Evolutionary conservation across 176 grass and related monocot genomes (phyloP).

Genomic region (Eragrostis curvula): DNA sequence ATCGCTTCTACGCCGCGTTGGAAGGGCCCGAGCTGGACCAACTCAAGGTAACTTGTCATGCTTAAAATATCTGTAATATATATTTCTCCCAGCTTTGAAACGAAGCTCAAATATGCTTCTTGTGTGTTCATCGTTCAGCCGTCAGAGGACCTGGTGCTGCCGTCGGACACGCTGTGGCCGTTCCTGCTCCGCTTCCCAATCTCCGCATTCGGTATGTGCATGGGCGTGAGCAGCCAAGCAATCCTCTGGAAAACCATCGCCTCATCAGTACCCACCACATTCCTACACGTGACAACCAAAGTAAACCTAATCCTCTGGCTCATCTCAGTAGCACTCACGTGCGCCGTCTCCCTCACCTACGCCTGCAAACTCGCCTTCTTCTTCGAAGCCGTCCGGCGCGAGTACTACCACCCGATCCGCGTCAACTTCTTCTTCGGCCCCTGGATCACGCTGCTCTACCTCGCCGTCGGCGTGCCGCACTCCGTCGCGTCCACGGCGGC

Average conservation of each 20-base stretch:
- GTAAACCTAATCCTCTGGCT: slow-evolving; percentile 63
- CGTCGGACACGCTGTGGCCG: slow-evolving; percentile 63
- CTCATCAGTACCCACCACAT: slow-evolving; percentile 43
- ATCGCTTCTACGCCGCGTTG: slow-evolving; percentile 81
- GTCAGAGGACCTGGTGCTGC: slow-evolving; percentile 55
- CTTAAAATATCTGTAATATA: too few species aligned
- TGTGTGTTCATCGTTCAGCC: slow-evolving; percentile 29
- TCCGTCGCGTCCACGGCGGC: slow-evolving; percentile 3
- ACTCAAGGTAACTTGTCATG: slow-evolving; percentile 48
- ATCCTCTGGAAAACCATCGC: slow-evolving; percentile 62
- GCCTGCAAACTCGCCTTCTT: slow-evolving; percentile 19
- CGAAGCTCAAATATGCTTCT: too few species aligned
- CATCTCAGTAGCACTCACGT: slow-evolving; percentile 40
- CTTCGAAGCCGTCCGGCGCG: slow-evolving; percentile 38
- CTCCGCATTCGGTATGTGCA: slow-evolving; percentile 65
- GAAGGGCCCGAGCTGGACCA: slow-evolving; percentile 84
- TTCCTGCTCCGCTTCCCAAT: slow-evolving; percentile 74
- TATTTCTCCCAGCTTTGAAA: too few species aligned
- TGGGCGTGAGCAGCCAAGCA: slow-evolving; percentile 70
- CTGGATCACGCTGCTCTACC: slow-evolving; percentile 59
- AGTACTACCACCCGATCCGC: slow-evolving; percentile 39
- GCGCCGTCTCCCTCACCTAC: slow-evolving; percentile 44
- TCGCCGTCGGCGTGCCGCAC: slow-evolving; percentile 46
- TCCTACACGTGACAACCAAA: slow-evolving; percentile 50
- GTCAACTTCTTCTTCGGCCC: slow-evolving; percentile 46